Evolutionary conservation across 805 yeast genomes (phyloP).

Genomic region (Monosporozyma unispora): DNA sequence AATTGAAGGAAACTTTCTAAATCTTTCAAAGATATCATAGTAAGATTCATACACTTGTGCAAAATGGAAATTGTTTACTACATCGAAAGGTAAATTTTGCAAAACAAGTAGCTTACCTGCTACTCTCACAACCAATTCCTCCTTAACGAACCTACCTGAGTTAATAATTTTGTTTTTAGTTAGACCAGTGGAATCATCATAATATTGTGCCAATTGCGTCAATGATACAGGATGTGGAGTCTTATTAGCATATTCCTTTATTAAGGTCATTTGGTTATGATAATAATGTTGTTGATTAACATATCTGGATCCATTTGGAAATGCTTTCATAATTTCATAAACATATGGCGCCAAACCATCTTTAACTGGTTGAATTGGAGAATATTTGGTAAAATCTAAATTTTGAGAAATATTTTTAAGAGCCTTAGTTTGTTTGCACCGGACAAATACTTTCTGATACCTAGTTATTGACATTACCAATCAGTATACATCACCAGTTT

Average conservation of each 20-base stretch:
- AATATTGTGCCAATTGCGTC: slow-evolving; percentile 85
- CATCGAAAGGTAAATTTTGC: slow-evolving; percentile 75
- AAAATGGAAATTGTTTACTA: slow-evolving; percentile 77
- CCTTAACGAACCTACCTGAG: slow-evolving; percentile 81
- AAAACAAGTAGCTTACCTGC: slow-evolving; percentile 72
- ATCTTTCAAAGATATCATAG: slow-evolving; percentile 77
- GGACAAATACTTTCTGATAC: background rate
- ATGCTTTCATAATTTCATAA: slow-evolving; percentile 30
- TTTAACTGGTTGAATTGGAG: slow-evolving; percentile 27
- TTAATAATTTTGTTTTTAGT: slow-evolving; percentile 68
- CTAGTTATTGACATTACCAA: background rate
- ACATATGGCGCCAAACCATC: slow-evolving; percentile 31
- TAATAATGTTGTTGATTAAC: slow-evolving; percentile 72
- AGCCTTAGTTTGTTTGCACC: slow-evolving; percentile 14
- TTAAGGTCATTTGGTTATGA: slow-evolving; percentile 37
- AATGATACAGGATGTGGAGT: slow-evolving; percentile 84
- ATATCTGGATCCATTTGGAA: slow-evolving; percentile 36
- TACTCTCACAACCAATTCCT: slow-evolving; percentile 76
- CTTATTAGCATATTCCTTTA: slow-evolving; percentile 32
- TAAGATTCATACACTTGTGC: slow-evolving; percentile 84
- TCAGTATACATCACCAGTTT: background rate
- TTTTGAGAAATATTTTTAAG: slow-evolving; percentile 21
- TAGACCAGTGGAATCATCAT: slow-evolving; percentile 47
- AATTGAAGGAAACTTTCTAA: slow-evolving; percentile 64
- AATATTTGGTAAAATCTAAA: slow-evolving; percentile 32